Conservation (phyloP, 805 yeast species). For the Spencermartinsiella europaea region DNA sequence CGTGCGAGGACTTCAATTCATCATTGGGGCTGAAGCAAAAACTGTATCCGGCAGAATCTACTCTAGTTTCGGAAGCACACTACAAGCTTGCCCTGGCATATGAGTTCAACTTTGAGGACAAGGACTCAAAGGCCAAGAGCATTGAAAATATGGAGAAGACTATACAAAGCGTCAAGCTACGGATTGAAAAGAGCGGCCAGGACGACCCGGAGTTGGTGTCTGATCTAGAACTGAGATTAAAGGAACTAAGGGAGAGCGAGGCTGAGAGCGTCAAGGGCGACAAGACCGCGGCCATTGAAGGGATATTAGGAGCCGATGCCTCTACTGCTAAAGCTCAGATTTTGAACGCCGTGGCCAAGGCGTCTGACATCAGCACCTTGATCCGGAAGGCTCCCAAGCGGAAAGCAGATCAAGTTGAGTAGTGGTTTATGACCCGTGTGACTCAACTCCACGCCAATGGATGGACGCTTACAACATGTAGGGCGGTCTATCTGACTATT, state of each 20-base stretch:
- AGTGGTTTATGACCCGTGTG: background rate
- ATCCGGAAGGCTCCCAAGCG: conserved; percentile 24
- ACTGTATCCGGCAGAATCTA: conserved; percentile 47
- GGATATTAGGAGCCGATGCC: conserved; percentile 18
- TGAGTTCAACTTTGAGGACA: conserved; percentile 61
- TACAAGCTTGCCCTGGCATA: conserved; percentile 74
- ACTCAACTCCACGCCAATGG: background rate
- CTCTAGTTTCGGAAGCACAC: conserved; percentile 69
- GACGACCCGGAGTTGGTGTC: conserved; percentile 32
- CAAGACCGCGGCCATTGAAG: conserved; percentile 16
- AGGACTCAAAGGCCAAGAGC: conserved; percentile 44
- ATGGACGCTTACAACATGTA: too few species aligned
- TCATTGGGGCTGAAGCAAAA: conserved; percentile 51
- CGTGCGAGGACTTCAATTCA: conserved; percentile 60
- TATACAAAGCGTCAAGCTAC: conserved; percentile 41
- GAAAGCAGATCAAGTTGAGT: background rate
- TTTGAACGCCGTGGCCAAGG: conserved; percentile 18
- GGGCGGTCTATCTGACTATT: too few species aligned
- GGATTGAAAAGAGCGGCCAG: conserved; percentile 36
- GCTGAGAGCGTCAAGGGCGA: conserved; percentile 9
- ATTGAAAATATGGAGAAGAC: conserved; percentile 52
- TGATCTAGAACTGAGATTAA: conserved; percentile 31
- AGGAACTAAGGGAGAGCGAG: conserved; percentile 18
- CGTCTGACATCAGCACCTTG: conserved; percentile 28
- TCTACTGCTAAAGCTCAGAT: conserved; percentile 9